These are phyloP conservation scores for Vicia villosa DNA, from an alignment of 306 rosid species.

Conservation along the genomic window DNA sequence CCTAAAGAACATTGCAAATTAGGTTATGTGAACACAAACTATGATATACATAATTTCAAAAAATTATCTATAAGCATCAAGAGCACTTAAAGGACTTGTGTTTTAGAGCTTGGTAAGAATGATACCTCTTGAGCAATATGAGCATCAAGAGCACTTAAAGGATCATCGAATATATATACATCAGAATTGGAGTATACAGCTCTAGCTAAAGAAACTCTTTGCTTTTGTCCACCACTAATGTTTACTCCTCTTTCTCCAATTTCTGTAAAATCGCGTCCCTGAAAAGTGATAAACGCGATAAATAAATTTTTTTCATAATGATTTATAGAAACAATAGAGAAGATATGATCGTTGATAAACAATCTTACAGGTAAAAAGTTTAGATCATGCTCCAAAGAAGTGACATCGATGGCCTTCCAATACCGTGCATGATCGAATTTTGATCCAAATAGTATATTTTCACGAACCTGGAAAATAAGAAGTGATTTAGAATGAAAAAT, in stretches of 20 bases:
- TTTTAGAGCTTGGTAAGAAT: constrained; percentile 21
- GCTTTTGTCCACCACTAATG: constrained; percentile 96
- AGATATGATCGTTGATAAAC: constrained; percentile 6
- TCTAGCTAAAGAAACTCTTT: constrained; percentile 90
- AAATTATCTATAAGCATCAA: neutral
- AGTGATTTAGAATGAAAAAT: constrained; percentile 26
- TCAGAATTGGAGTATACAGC: constrained; percentile 87
- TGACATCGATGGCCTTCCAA: constrained; percentile 66
- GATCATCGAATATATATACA: constrained; percentile 85
- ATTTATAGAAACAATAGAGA: constrained; percentile 24
- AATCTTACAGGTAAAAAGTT: constrained; percentile 70
- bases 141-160: constrained; percentile 93
- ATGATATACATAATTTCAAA: constrained; percentile 11
- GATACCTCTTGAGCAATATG: constrained; percentile 82
- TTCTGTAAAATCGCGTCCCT: constrained; percentile 88
- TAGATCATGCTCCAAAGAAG: constrained; percentile 74
- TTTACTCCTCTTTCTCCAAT: constrained; percentile 96
- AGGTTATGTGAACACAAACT: constrained; percentile 5
- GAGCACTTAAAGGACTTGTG: neutral
- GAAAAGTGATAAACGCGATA: constrained; percentile 24
- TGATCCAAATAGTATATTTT: constrained; percentile 85
- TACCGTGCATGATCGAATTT: constrained; percentile 61
- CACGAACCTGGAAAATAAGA: constrained; percentile 64
- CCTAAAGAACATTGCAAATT: constrained; percentile 47
- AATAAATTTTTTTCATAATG: neutral